Evolutionary conservation across 495 filamentous ascomycete genomes (phyloP).

Genomic region (Penicillium salamii): DNA sequence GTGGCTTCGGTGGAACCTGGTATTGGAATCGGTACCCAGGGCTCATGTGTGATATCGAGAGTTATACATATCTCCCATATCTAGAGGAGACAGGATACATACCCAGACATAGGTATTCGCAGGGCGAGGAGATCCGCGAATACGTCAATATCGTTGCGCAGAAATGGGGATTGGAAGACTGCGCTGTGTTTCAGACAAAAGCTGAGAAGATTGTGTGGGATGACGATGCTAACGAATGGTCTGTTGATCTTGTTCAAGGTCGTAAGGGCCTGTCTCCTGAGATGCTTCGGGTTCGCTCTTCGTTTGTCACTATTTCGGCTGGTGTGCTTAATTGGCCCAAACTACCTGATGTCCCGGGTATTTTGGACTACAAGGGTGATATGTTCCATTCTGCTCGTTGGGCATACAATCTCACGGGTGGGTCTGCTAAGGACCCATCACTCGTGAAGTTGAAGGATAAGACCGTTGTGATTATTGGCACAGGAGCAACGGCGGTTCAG

Average conservation of each 20-base stretch:
- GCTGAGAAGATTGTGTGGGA: constrained; percentile 4
- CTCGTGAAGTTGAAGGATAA: constrained; percentile 41
- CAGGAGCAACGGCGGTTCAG: constrained; percentile 46
- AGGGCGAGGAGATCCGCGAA: constrained; percentile 14
- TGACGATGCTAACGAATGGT: constrained; percentile 2
- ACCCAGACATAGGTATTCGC: constrained; percentile 36
- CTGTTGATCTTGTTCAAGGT: constrained; percentile 2
- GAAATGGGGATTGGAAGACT: constrained; percentile 42
- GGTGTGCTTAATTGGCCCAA: too few species aligned
- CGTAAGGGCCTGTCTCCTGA: background rate
- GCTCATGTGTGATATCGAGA: constrained; percentile 30
- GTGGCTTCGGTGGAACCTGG: constrained; percentile 50
- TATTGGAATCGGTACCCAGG: constrained; percentile 42
- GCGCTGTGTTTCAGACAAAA: constrained; percentile 39
- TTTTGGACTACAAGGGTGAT: too few species aligned
- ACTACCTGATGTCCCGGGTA: too few species aligned
- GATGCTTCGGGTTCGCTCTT: too few species aligned
- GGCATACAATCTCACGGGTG: too few species aligned
- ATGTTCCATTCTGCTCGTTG: too few species aligned
- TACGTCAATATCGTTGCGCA: constrained; percentile 22
- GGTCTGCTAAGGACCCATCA: constrained; percentile 21
- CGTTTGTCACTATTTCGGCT: too few species aligned
- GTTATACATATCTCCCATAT: constrained; percentile 44
- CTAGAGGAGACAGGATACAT: constrained; percentile 59
- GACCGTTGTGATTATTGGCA: constrained; percentile 46